Base-by-base conservation (phyloP, 2,329 filamentous ascomycete genomes). In the Coniochaeta pulveracea region DNA sequence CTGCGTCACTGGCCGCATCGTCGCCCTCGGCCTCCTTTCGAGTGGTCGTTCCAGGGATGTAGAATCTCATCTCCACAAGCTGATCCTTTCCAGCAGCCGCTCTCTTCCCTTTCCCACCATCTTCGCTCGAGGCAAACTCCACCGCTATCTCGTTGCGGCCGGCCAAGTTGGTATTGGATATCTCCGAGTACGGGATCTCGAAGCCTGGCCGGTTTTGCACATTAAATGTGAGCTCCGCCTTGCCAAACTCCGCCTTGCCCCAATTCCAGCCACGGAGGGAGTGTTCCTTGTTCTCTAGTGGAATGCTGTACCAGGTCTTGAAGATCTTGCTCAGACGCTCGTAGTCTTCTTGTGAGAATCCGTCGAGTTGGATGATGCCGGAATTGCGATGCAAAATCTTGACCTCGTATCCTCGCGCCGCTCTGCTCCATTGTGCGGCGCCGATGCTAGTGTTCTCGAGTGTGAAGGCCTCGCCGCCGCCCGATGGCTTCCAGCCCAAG, bases 121-220 rank as follows among this genome's bases (percentile, higher is more conserved):
- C 80, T 22, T 78, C 71, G 40, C 74, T 74, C 46, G 85, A 79
- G 4, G 89, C 66, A 56, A 98, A 93, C 55, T 98, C 91, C 34
- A 98, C 82, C 1, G 91, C 85, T 37, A 98, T 89, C 57, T 98
- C 91, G 50, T 96, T 96, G 60, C 93, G 93, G 43, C 93, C 91
- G 3, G 91, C 91, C 46, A 98, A 60, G 57, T 98, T 98, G 39
- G 91, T 96, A 61, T 98, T 98, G 37, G 84, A 88, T 46, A 98
- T 93, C 57, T 98, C 91, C 29, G 86, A 84, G 63, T 96, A 98
- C 10, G 93, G 88, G 5, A 98, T 79, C 58, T 96, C 91, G 56
- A 98, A 98, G 5, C 89, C 85, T 3, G 91, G 91, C 47, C 86
- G 78, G 58, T 95, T 98, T 54, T 93, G 86, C 23, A 98, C 91